Evolutionary conservation across 148 eudicot species (phyloP), one percentile per base, ranked within the genome.

Genomic region (Persicaria maculosa): DNA sequence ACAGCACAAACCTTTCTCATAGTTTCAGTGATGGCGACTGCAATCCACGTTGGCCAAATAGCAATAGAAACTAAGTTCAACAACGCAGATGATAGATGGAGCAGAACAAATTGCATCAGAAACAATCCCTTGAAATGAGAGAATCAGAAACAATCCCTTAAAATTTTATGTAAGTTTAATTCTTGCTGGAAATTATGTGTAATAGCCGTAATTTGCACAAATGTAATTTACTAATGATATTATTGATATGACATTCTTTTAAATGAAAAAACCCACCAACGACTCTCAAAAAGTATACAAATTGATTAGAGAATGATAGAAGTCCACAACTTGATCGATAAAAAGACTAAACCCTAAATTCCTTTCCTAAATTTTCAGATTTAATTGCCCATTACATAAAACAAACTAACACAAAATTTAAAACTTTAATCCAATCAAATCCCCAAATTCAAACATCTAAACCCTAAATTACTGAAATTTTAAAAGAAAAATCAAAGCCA

Each of bases 41-140:
- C 80, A 57, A 87, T 76, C 95, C 95, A 91, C 54, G 93, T 85
- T 78, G 98, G 98, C 91, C 95, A 88, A 50, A 85, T 73, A 75
- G 98, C 89, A 73, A 91, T 82, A 79, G 87, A 88, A 79, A 90
- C 80, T 68, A 87, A 78, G 84, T 91, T 94, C 76, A 85, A 53
- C 74, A 88, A 75, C 72, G 85, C 87, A 78, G 88, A 88, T 52
- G n/a, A n/a, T n/a, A n/a, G 84, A 47, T 40, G 98, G 98, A 75
- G 96, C 84, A 78, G 87, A 79, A 72, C 97, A 87, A 50, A 94
- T 87, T 47, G 98, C 98, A 65, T 74, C 65, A 73, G 97, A n/a
- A n/a, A n/a, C n/a, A n/a, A n/a, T n/a, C n/a, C n/a, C n/a, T n/a
- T 90, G 77, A 47, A 20, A 22, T 11, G 20, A 64, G 65, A 20